These are phyloP conservation scores for Fusarium guadeloupense DNA, from an alignment of 2,329 filamentous ascomycete species.

Conservation along the genomic window DNA sequence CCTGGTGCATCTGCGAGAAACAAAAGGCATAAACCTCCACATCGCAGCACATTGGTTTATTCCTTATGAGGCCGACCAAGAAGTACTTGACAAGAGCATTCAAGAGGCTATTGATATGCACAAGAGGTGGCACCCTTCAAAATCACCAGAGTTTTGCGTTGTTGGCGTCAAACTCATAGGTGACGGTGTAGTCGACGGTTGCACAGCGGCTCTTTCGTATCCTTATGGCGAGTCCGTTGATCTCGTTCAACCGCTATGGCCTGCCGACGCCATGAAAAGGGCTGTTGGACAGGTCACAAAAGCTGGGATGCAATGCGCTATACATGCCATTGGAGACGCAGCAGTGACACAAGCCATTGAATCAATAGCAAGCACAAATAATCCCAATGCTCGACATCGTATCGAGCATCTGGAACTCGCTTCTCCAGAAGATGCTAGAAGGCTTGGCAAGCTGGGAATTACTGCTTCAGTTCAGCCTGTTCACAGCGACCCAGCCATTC, in stretches of 20 bases:
- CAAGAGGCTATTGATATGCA: conserved; percentile 56
- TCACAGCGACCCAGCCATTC: conserved; percentile 68
- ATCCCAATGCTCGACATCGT: conserved; percentile 62
- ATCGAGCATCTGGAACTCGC: conserved; percentile 73
- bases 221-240: conserved; percentile 63
- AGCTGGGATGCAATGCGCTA: conserved; percentile 66
- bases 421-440: conserved; percentile 60
- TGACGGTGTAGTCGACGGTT: conserved; percentile 72
- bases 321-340: conserved; percentile 72
- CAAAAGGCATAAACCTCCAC: conserved; percentile 50
- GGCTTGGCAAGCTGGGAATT: conserved; percentile 67
- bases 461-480: conserved; percentile 68
- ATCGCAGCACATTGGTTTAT: conserved; percentile 58
- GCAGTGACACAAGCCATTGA: conserved; percentile 68
- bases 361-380: conserved; percentile 56
- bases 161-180: conserved; percentile 72
- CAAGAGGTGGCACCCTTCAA: conserved; percentile 38
- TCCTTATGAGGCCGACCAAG: conserved; percentile 50
- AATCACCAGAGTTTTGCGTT: conserved; percentile 50
- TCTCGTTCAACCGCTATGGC: conserved; percentile 63
- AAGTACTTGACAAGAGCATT: conserved; percentile 52
- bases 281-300: conserved; percentile 64
- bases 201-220: conserved; percentile 68
- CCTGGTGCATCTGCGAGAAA: conserved; percentile 50
- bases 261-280: conserved; percentile 57